Evolutionary conservation across 2,329 filamentous ascomycete genomes (phyloP).

Genomic region (Metarhizium rileyi): DNA sequence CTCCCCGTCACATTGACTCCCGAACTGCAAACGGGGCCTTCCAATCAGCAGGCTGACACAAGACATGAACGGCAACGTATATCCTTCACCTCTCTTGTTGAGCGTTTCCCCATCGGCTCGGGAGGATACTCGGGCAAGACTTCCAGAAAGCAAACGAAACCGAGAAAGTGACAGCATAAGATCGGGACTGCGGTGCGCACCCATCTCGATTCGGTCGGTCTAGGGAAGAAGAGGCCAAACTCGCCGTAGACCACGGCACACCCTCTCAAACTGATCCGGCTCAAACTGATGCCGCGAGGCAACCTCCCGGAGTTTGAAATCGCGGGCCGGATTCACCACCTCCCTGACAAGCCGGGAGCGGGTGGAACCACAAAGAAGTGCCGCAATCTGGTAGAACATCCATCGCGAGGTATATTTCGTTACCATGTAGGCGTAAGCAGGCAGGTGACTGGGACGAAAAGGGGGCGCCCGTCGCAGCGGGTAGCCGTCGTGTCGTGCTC

Average conservation of each 20-base stretch:
- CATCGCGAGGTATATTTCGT: constrained; percentile 33
- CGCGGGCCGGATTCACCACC: constrained; percentile 34
- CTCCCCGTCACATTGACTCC: too few relatives aligned
- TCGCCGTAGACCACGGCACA: constrained; percentile 17
- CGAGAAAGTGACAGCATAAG: too few relatives aligned
- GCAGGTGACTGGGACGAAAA: constrained; percentile 14
- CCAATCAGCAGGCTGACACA: too few relatives aligned
- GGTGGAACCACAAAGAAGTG: constrained; percentile 19
- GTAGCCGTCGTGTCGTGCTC: constrained; percentile 28
- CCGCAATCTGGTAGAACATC: constrained; percentile 28
- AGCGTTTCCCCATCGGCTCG: too few relatives aligned
- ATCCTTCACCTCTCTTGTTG: too few relatives aligned
- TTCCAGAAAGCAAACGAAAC: too few relatives aligned
- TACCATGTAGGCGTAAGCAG: constrained; percentile 31
- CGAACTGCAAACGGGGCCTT: too few relatives aligned
- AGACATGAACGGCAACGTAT: too few relatives aligned
- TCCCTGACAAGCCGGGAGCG: constrained; percentile 22
- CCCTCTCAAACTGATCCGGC: constrained; percentile 18
- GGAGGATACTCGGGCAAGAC: too few relatives aligned
- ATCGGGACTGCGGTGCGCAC: too few relatives aligned
- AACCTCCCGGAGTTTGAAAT: constrained; percentile 23
- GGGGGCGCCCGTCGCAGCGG: constrained; percentile 18
- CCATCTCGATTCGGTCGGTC: too few relatives aligned
- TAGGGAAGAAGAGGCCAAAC: constrained; percentile 27
- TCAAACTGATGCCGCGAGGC: constrained; percentile 29